A percentile compares a stretch with the other conserved stretches of the same genome.
phyloP scores from a whole-genome alignment of 2,329 filamentous ascomycete species.

The Cladosporium sp. region DNA sequence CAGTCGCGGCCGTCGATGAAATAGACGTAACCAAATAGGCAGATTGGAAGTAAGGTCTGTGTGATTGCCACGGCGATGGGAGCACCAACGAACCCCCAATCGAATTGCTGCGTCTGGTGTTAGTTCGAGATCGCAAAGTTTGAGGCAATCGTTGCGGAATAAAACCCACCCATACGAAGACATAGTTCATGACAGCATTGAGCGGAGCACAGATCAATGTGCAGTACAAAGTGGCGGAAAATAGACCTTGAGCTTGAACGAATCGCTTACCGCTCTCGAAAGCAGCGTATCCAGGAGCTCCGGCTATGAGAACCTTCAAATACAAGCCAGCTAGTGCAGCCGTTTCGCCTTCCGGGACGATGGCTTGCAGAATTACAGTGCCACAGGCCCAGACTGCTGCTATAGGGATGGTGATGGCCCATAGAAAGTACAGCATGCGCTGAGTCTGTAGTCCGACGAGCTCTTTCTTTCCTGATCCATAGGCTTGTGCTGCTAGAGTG shows the following conservation, averaged over 20 bases:
- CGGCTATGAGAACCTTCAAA: conserved; percentile 63
- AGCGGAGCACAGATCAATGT: conserved; percentile 76
- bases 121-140: neutral
- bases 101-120: conserved; percentile 36
- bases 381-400: conserved; percentile 66
- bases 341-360: conserved; percentile 69
- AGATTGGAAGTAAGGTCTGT: conserved; percentile 66
- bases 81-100: conserved; percentile 71
- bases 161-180: conserved; percentile 66
- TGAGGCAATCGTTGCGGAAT: neutral
- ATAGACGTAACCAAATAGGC: conserved; percentile 70
- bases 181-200: conserved; percentile 75
- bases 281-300: conserved; percentile 69
- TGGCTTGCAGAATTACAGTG: conserved; percentile 47
- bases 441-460: conserved; percentile 81
- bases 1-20: conserved; percentile 69
- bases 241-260: conserved; percentile 82
- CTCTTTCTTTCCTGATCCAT: conserved; percentile 82
- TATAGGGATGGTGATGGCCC: conserved; percentile 67
- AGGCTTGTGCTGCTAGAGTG: conserved; percentile 89
- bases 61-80: conserved; percentile 73
- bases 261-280: conserved; percentile 82
- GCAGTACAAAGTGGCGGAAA: conserved; percentile 75
- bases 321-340: conserved; percentile 69
- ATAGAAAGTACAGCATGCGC: conserved; percentile 74